Evolutionary conservation across 805 yeast genomes (phyloP).

Genomic region (Isabelozyma heimii): DNA sequence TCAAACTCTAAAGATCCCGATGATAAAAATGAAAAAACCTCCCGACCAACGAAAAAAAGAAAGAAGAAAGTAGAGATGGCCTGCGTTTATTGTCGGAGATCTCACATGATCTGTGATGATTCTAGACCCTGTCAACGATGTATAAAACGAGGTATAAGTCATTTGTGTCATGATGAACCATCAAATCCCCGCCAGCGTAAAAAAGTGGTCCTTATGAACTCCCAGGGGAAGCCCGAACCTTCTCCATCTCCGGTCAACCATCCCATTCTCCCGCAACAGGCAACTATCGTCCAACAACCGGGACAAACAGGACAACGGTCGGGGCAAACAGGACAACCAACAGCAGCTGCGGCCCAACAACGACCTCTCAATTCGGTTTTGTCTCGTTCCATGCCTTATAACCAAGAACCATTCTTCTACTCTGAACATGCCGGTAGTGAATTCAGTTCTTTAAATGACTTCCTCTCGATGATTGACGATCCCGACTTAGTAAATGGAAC

Average conservation of each 20-base stretch:
- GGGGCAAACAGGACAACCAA: conserved; percentile 1
- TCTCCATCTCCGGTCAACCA: not conserved
- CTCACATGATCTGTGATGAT: conserved; percentile 92
- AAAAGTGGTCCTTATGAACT: conserved; percentile 15
- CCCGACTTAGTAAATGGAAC: conserved; percentile 60
- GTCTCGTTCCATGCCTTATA: conserved; percentile 40
- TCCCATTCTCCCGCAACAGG: conserved; percentile 1
- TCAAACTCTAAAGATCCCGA: not conserved
- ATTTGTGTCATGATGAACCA: conserved; percentile 78
- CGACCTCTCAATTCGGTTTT: conserved; percentile 22
- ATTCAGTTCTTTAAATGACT: conserved; percentile 85
- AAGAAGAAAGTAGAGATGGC: conserved; percentile 63
- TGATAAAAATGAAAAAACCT: conserved; percentile 1
- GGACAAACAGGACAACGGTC: not conserved
- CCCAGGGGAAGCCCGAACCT: not conserved
- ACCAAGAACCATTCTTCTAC: conserved; percentile 75
- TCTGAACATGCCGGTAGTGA: conserved; percentile 94
- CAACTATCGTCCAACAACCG: not conserved
- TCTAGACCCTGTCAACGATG: conserved; percentile 77
- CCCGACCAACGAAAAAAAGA: conserved; percentile 21
- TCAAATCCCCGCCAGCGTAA: conserved; percentile 40
- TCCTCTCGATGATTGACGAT: conserved; percentile 86
- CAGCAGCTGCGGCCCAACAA: conserved; percentile 3
- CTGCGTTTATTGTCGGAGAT: conserved; percentile 87
- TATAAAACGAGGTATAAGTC: conserved; percentile 82